Evolutionary conservation across 2,329 filamentous ascomycete genomes (phyloP), one percentile per base, ranked within the genome.

Genomic region (Chaetomium sp.): DNA sequence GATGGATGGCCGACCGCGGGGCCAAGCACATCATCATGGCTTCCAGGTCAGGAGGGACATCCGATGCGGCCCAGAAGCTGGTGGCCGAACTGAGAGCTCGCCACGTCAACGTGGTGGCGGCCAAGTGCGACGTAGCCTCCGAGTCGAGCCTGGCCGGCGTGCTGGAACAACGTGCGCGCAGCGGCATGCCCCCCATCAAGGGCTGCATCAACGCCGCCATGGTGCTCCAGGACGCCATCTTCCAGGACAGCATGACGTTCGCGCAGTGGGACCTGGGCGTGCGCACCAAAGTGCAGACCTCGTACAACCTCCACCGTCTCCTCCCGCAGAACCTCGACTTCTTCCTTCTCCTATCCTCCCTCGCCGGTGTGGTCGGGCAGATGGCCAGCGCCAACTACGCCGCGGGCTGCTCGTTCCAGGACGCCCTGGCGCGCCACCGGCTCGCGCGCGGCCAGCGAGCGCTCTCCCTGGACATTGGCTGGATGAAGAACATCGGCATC

Each of bases 261-360:
- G 53, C 58, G 14, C 56, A 70, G 6, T 74, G 70, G 69, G 52
- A 59, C 5, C 55, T 58, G 4, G 62, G 72, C 0, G 67, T 77
- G 1, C 63, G 67, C 8, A 74, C 76, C 57, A 77, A 78, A 37
- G 68, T 73, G 9, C 42, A 64, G 8, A 71, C 70, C 2, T 69
- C 69, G 5, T 70, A 66, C 66, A 52, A 52, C 33, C 5, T 52
- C 5, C 33, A 44, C n/a, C 7, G 5, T 1, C 38, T 49, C 5
- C 32, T 50, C 3, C 61, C 10, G 52, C 57, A 5, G 49, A 53
- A 33, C 35, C 54, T 56, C 49, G 45, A 57, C 45, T 58, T 58
- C 35, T 49, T 52, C 40, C 8, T 58, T 32, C 44, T 58, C 27
- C 33, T 55, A 3, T 54, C 56, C 5, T 58, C 56, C 8, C n/a